phyloP scores from a whole-genome alignment of 2,329 filamentous ascomycete genomes.

The Westerdykella ornata region DNA sequence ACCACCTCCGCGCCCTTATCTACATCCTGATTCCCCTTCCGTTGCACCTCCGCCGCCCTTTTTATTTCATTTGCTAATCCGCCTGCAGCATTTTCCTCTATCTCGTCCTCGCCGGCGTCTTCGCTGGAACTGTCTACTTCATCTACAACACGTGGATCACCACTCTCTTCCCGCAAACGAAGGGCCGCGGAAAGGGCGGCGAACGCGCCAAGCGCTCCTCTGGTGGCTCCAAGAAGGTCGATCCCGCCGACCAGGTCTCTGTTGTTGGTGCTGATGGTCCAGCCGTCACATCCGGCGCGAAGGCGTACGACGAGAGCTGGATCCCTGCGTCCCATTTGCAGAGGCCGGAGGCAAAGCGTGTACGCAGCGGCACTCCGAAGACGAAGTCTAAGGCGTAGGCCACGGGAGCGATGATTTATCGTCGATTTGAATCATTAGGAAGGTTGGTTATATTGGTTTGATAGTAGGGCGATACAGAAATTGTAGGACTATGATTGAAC shows the following conservation, averaged over 20 bases:
- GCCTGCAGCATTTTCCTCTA: constrained; percentile 84
- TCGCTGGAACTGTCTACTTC: constrained; percentile 80
- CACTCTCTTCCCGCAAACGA: constrained; percentile 84
- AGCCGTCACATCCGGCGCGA: constrained; percentile 61
- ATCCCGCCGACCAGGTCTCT: constrained; percentile 51
- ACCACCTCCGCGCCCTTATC: not conserved
- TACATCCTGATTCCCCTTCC: too few species aligned
- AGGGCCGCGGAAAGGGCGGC: constrained; percentile 52
- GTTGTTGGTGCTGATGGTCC: constrained; percentile 66
- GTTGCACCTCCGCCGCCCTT: not conserved
- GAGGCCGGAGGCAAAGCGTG: constrained; percentile 63
- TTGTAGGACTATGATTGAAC: not conserved
- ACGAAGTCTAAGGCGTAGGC: constrained; percentile 31
- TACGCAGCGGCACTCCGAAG: constrained; percentile 46
- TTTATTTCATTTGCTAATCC: constrained; percentile 8
- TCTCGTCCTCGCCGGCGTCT: constrained; percentile 73
- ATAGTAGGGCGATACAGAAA: not conserved
- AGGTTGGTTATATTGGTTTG: not conserved
- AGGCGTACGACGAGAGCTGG: constrained; percentile 86
- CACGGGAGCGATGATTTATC: too few species aligned
- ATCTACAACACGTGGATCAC: constrained; percentile 98
- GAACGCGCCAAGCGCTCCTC: constrained; percentile 59
- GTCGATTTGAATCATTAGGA: too few species aligned
- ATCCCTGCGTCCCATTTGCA: constrained; percentile 86
- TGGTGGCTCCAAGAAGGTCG: constrained; percentile 61